Conservation (phyloP, 106 monocot species). For the Narthecium ossifragum region DNA sequence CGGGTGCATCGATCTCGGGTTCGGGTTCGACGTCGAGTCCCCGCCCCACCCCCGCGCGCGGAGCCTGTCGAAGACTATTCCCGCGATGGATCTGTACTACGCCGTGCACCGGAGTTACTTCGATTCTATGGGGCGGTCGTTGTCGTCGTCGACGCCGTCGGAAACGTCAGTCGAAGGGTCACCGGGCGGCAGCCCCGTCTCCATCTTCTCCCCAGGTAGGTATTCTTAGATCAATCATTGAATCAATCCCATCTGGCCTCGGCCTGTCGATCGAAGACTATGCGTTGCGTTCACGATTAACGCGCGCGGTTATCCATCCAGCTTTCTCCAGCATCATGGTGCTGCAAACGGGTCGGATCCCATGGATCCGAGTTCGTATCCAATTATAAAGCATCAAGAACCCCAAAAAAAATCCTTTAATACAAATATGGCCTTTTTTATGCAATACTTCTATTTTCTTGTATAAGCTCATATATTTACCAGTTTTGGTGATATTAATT, state of each 20-base stretch:
- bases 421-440: neutral
- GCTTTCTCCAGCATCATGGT: too few species aligned
- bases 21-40: constrained; percentile 37
- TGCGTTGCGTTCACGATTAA: too few species aligned
- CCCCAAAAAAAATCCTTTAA: neutral
- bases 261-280: too few species aligned
- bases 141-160: neutral
- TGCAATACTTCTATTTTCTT: too few species aligned
- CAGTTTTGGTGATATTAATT: too few species aligned
- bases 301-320: too few species aligned
- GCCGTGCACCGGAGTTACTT: constrained; percentile 28
- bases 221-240: too few species aligned
- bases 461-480: too few species aligned
- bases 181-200: constrained; percentile 21
- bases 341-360: neutral
- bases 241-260: too few species aligned
- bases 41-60: constrained; percentile 6
- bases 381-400: neutral
- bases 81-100: constrained; percentile 51
- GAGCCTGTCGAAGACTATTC: constrained; percentile 36
- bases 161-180: constrained; percentile 13
- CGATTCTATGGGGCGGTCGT: neutral
- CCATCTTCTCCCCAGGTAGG: constrained; percentile 42
- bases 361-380: neutral
- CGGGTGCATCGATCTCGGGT: constrained; percentile 73